Evolutionary conservation across 192 early-diverging fungal species (phyloP).

Genomic region (Obelidium mucronatum): DNA sequence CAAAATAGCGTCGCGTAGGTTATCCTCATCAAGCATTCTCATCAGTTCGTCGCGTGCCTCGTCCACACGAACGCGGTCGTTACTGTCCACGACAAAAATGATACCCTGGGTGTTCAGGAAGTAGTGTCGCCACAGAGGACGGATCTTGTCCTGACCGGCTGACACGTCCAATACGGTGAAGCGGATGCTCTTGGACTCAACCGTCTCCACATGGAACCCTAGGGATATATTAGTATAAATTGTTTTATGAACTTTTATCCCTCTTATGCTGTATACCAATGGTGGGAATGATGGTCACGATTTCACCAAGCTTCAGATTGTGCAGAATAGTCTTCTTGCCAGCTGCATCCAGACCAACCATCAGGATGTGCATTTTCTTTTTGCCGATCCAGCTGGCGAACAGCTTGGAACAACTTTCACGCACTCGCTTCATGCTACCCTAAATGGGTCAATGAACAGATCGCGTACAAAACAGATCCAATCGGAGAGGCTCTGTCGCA

Average conservation of each 20-base stretch:
- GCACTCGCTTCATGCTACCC: too few relatives aligned
- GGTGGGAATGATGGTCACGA: conserved; percentile 98
- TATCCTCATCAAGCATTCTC: conserved; percentile 93
- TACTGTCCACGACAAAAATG: conserved; percentile 96
- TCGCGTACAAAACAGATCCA: too few relatives aligned
- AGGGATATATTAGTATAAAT: conserved; percentile 33
- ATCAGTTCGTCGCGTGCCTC: conserved; percentile 92
- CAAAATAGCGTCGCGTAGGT: conserved; percentile 83
- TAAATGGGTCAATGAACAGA: too few relatives aligned
- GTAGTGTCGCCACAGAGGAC: conserved; percentile 98
- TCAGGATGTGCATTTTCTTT: too few relatives aligned
- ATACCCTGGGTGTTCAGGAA: conserved; percentile 96
- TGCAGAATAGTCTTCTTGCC: conserved; percentile 98
- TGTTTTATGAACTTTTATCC: conserved; percentile 6
- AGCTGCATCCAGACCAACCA: conserved; percentile 50
- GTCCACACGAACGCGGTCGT: conserved; percentile 91
- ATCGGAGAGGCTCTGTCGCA: too few relatives aligned
- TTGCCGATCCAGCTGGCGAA: too few relatives aligned
- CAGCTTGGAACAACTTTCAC: too few relatives aligned
- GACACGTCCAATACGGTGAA: conserved; percentile 99
- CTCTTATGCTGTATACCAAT: too few relatives aligned
- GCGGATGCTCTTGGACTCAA: conserved; percentile 97
- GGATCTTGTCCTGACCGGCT: conserved; percentile 98
- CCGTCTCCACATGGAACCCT: conserved; percentile 98
- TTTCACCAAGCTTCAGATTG: conserved; percentile 98